Conservation (phyloP, 2,329 filamentous ascomycete species). For the Zasmidium angulare region DNA sequence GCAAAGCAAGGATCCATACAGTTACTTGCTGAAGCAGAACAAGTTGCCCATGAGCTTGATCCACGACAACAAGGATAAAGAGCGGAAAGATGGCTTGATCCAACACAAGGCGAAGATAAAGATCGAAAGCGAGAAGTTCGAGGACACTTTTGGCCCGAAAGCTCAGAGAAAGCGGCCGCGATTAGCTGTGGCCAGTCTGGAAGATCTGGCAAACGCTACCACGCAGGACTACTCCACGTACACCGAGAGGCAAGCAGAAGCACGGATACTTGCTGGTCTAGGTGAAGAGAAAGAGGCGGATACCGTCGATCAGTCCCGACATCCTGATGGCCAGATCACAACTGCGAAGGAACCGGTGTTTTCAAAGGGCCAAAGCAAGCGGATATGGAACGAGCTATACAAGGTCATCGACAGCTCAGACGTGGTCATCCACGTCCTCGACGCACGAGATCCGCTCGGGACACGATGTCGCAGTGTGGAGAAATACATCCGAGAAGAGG, state of each 20-base stretch:
- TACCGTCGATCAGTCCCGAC: conserved; percentile 10
- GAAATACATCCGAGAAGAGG: conserved; percentile 90
- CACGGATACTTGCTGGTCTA: conserved; percentile 68
- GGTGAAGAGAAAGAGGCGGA: conserved; percentile 33
- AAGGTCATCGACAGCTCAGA: conserved; percentile 96
- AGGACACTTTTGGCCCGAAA: conserved; percentile 89
- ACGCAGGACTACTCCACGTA: conserved; percentile 80
- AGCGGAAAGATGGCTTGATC: conserved; percentile 74
- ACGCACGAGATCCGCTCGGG: conserved; percentile 84
- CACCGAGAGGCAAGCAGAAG: conserved; percentile 75
- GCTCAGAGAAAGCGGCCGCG: conserved; percentile 90
- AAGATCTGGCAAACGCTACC: conserved; percentile 77
- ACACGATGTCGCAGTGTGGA: conserved; percentile 88
- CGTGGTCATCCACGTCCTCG: conserved; percentile 91
- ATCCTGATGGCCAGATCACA: conserved; percentile 40
- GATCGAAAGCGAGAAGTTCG: conserved; percentile 81
- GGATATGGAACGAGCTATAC: conserved; percentile 92
- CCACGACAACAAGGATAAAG: conserved; percentile 66
- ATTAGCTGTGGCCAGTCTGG: conserved; percentile 76
- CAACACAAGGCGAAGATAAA: conserved; percentile 93
- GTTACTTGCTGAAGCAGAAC: conserved; percentile 92
- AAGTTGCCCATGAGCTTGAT: conserved; percentile 97
- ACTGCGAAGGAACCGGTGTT: conserved; percentile 70
- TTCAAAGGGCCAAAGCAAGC: conserved; percentile 89
- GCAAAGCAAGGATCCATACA: conserved; percentile 85